These are phyloP conservation scores for Hsuehochloa calcarea DNA, from an alignment of 176 grass and related monocot species.

Conservation along the genomic window DNA sequence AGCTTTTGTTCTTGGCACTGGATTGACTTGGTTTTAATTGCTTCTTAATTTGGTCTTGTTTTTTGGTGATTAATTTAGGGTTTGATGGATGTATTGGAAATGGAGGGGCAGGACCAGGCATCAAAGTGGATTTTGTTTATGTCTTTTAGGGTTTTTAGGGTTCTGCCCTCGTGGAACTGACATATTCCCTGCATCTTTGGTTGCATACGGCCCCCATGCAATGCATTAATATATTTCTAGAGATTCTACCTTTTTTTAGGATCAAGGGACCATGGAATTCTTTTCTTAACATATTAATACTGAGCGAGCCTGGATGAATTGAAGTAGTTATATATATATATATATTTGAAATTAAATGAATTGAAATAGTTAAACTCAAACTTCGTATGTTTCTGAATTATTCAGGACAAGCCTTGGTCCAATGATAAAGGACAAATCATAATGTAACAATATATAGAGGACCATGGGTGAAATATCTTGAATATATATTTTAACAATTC, in stretches of 20 bases:
- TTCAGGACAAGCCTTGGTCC: neutral
- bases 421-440: neutral
- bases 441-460: neutral
- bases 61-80: conserved; percentile 34
- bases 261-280: neutral
- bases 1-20: conserved; percentile 1
- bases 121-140: conserved; percentile 23
- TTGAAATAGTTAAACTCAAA: neutral
- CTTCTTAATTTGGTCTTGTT: conserved; percentile 19
- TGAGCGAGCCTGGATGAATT: neutral
- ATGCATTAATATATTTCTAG: conserved; percentile 12
- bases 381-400: neutral
- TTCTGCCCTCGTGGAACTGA: conserved; percentile 44
- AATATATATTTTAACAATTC: neutral
- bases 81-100: conserved; percentile 23
- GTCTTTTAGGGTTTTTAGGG: conserved; percentile 34
- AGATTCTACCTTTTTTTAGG: neutral
- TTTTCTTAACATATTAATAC: neutral
- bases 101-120: conserved; percentile 8
- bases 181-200: conserved; percentile 32
- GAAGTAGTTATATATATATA: neutral
- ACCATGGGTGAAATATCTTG: neutral
- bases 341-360: neutral
- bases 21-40: conserved; percentile 27
- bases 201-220: conserved; percentile 35